These are phyloP conservation scores for Breynia disticha DNA, from an alignment of 441 rosid species.

Conservation along the genomic window DNA sequence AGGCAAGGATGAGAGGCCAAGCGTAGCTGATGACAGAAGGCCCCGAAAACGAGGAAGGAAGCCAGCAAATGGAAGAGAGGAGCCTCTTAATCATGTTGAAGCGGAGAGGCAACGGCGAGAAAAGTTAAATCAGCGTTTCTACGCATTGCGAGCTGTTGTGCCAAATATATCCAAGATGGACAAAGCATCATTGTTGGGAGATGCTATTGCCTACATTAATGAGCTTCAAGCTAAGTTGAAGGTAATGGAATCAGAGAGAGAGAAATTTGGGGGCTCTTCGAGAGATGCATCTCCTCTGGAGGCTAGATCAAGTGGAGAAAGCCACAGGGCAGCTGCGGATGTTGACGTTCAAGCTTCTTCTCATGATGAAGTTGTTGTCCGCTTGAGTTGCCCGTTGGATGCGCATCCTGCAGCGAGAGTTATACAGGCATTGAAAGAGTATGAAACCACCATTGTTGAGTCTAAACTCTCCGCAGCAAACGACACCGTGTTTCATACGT, in stretches of 20 bases:
- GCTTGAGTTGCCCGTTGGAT: slow-evolving; percentile 60
- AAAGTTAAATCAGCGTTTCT: slow-evolving; percentile 90
- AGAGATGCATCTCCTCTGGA: slow-evolving; percentile 32
- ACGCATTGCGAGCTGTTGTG: slow-evolving; percentile 84
- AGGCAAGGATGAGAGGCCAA: slow-evolving; percentile 54
- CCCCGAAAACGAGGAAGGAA: slow-evolving; percentile 89
- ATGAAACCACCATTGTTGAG: slow-evolving; percentile 47
- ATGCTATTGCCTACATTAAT: slow-evolving; percentile 78
- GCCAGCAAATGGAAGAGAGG: slow-evolving; percentile 95
- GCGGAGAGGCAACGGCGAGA: slow-evolving; percentile 99
- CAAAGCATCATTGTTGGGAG: slow-evolving; percentile 89
- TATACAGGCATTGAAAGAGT: slow-evolving; percentile 56
- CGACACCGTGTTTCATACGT: slow-evolving; percentile 54
- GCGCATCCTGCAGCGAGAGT: slow-evolving; percentile 71
- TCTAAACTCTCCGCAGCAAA: slow-evolving; percentile 53
- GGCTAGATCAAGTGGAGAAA: slow-evolving; percentile 25
- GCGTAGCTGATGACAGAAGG: slow-evolving; percentile 68
- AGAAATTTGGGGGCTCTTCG: slow-evolving; percentile 40
- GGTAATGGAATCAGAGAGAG: slow-evolving; percentile 49
- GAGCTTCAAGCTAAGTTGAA: slow-evolving; percentile 71
- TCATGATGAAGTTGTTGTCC: slow-evolving; percentile 52
- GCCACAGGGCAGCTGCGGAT: slow-evolving; percentile 26
- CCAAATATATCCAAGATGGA: slow-evolving; percentile 98
- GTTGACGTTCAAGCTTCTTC: slow-evolving; percentile 47
- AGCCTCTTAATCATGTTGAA: slow-evolving; percentile 94